Evolutionary conservation across 352 stramenopile species (phyloP), one percentile per base, ranked within the genome.

Genomic region (Globisporangium sylvaticum): DNA sequence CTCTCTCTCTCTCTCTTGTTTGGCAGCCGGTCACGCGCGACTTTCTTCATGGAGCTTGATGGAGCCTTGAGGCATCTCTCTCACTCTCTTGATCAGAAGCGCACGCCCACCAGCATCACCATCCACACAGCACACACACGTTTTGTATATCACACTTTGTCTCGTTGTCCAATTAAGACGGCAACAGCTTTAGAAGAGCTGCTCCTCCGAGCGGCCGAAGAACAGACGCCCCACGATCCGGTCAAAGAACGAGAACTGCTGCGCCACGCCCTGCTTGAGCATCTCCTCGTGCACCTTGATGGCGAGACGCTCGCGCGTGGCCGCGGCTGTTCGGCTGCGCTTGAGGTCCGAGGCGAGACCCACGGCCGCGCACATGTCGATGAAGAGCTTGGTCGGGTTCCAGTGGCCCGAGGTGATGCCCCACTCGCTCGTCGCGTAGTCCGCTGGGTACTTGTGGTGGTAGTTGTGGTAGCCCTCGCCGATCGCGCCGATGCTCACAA

Each of bases 301-400:
- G 15, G 81, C 81, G 62, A 92, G 71, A 48, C 79, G 77, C 67
- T 93, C 83, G 55, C 87, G 83, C 32, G 83, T 92, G 32, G 71
- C 83, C 46, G 81, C 70, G 9, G 87, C 84, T 61, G 87, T 92
- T 62, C 90, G 97, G 68, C 94, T 98, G 65, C 96, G 88, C 81
- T 99, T 99, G 57, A 97, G 87, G 70, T 98, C 91, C 73, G 88
- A 97, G 2, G 97, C 97, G 39, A 99, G 82, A 20, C 97, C 97
- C n/a, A 99, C 66, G 0, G 78, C 48, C 4, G 94, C 95, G 59
- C 94, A 92, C 39, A 84, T 74, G 77, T 99, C 97, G 79, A 99
- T 99, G 79, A 99, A 97, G 20, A 98, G 77, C 80, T 99, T 99
- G 53, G 92, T 98, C 31, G 97, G 97, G 78, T 99, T 99, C 80